phyloP scores from a whole-genome alignment of 805 yeast species.

The Kodamaea lidongshanica region DNA sequence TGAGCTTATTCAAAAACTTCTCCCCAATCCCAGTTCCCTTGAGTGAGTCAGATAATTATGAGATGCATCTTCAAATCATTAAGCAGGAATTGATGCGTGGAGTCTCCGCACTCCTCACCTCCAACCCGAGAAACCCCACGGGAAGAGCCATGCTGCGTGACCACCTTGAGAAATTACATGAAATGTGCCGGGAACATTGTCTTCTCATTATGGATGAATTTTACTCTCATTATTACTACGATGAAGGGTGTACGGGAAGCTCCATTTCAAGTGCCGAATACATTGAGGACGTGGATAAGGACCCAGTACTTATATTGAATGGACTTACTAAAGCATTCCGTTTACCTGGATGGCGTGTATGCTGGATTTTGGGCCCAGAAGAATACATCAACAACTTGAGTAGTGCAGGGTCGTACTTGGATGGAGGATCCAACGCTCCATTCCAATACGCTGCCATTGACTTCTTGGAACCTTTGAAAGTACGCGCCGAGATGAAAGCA shows the following conservation, averaged over 20 bases:
- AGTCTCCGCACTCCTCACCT: slow-evolving; percentile 51
- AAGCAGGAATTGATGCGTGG: slow-evolving; percentile 50
- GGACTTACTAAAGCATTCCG: slow-evolving; percentile 58
- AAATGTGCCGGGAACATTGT: slow-evolving; percentile 48
- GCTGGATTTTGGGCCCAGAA: slow-evolving; percentile 61
- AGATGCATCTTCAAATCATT: slow-evolving; percentile 47
- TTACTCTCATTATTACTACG: slow-evolving; percentile 53
- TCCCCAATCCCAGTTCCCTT: slow-evolving; percentile 60
- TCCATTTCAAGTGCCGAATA: slow-evolving; percentile 46
- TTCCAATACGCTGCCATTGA: slow-evolving; percentile 56
- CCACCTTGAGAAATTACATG: slow-evolving; percentile 45
- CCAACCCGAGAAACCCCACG: slow-evolving; percentile 60
- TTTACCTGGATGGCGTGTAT: slow-evolving; percentile 59
- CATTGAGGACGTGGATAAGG: slow-evolving; percentile 49
- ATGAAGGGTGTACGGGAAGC: slow-evolving; percentile 47
- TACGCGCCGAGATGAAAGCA: slow-evolving; percentile 49
- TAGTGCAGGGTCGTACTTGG: slow-evolving; percentile 55
- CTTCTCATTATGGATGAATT: slow-evolving; percentile 60
- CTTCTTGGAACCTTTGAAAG: slow-evolving; percentile 46
- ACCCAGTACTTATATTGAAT: slow-evolving; percentile 54
- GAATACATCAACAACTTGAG: slow-evolving; percentile 49
- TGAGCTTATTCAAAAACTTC: slow-evolving; percentile 55
- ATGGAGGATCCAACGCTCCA: slow-evolving; percentile 58
- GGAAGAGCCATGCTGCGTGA: slow-evolving; percentile 46
- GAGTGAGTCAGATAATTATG: slow-evolving; percentile 51